These are phyloP conservation scores for Penicillium soppii DNA, from an alignment of 495 filamentous ascomycete genomes.

Conservation along the genomic window DNA sequence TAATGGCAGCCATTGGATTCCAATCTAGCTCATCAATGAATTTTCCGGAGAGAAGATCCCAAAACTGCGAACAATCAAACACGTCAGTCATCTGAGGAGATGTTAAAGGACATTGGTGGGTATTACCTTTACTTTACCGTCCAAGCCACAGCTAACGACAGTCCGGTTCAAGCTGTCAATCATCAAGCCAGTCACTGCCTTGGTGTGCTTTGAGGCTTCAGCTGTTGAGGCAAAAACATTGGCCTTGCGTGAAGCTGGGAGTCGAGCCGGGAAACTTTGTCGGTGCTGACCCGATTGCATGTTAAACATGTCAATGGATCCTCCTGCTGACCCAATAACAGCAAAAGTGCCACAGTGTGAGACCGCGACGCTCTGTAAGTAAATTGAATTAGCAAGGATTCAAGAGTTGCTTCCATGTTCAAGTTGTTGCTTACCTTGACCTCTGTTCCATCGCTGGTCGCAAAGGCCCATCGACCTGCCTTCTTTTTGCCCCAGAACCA, in stretches of 20 bases:
- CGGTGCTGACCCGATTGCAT: slow-evolving; percentile 88
- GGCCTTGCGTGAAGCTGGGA: slow-evolving; percentile 47
- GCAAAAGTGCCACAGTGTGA: slow-evolving; percentile 93
- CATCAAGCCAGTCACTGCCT: slow-evolving; percentile 78
- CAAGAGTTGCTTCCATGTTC: neutral
- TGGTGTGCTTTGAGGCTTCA: slow-evolving; percentile 64
- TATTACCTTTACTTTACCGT: slow-evolving; percentile 82
- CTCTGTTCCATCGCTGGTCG: slow-evolving; percentile 77
- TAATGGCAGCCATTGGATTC: slow-evolving; percentile 73
- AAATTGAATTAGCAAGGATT: slow-evolving; percentile 8
- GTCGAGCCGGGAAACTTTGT: slow-evolving; percentile 76
- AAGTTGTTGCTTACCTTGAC: slow-evolving; percentile 54
- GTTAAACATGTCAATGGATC: slow-evolving; percentile 91
- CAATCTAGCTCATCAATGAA: slow-evolving; percentile 82
- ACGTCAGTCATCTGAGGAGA: slow-evolving; percentile 6
- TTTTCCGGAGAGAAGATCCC: slow-evolving; percentile 81
- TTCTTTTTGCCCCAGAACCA: slow-evolving; percentile 98
- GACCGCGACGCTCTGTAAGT: slow-evolving; percentile 68
- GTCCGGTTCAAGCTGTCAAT: slow-evolving; percentile 81
- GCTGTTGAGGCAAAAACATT: neutral
- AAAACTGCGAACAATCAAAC: slow-evolving; percentile 57
- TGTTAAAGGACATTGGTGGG: neutral
- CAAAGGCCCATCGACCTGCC: slow-evolving; percentile 89
- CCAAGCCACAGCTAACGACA: slow-evolving; percentile 80
- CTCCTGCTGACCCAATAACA: slow-evolving; percentile 79